phyloP scores from a whole-genome alignment of 768 basidiomycete genomes.

The Suillus placidus region DNA sequence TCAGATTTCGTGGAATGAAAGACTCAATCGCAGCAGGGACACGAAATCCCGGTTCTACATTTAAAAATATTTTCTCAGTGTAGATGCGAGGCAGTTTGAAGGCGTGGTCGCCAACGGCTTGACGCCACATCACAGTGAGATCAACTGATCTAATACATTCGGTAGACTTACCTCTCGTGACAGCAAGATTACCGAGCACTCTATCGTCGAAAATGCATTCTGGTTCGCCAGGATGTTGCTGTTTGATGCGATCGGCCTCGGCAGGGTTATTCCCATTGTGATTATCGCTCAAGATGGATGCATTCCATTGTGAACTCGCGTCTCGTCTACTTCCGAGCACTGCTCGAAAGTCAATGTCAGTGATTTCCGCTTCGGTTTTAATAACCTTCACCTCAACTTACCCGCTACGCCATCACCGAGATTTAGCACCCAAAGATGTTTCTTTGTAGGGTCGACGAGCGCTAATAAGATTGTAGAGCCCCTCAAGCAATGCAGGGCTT shows the following conservation, averaged over 20 bases:
- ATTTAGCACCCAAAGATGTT: slow-evolving; percentile 57
- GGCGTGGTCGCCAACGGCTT: slow-evolving; percentile 55
- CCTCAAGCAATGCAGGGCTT: slow-evolving; percentile 48
- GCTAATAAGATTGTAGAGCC: slow-evolving; percentile 54
- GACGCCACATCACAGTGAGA: neutral
- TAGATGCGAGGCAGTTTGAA: slow-evolving; percentile 56
- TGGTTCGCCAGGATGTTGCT: slow-evolving; percentile 50
- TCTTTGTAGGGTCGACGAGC: slow-evolving; percentile 43
- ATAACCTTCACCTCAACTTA: slow-evolving; percentile 23
- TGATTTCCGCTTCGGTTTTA: neutral
- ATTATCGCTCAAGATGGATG: slow-evolving; percentile 40
- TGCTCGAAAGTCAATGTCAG: slow-evolving; percentile 37
- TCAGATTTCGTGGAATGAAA: slow-evolving; percentile 47
- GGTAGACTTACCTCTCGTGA: slow-evolving; percentile 20
- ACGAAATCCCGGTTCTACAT: slow-evolving; percentile 41
- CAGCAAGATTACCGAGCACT: slow-evolving; percentile 57
- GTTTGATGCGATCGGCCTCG: slow-evolving; percentile 43
- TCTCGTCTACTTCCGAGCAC: slow-evolving; percentile 43
- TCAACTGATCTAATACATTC: neutral
- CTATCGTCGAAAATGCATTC: slow-evolving; percentile 48
- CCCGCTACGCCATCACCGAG: slow-evolving; percentile 59
- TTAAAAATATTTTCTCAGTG: slow-evolving; percentile 48
- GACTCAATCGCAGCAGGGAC: slow-evolving; percentile 39
- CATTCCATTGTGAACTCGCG: slow-evolving; percentile 26
- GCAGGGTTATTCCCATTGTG: slow-evolving; percentile 49